phyloP scores from a whole-genome alignment of 805 yeast genomes.

The Metschnikowia anglica region DNA sequence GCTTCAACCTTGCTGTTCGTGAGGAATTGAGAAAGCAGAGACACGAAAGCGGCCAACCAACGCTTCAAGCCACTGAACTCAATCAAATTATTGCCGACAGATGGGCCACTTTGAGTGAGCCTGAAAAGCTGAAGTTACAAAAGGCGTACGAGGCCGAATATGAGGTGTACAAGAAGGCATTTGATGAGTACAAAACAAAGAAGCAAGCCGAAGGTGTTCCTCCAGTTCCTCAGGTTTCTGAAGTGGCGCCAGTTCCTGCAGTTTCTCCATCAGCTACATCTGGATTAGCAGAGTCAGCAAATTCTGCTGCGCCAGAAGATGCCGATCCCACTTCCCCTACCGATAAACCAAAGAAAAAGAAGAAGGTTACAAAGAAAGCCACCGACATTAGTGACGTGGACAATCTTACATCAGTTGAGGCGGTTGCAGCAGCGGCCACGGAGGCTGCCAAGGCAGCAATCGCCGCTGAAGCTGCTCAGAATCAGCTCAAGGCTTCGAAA shows the following conservation, averaged over 20 bases:
- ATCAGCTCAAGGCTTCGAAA: constrained; percentile 17
- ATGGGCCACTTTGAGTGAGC: constrained; percentile 74
- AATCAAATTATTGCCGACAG: constrained; percentile 74
- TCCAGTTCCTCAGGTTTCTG: not conserved
- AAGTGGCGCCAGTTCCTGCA: not conserved
- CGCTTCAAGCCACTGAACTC: constrained; percentile 72
- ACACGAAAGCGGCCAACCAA: constrained; percentile 52
- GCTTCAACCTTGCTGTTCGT: constrained; percentile 71
- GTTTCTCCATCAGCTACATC: not conserved
- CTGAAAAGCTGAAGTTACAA: constrained; percentile 70
- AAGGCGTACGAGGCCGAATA: constrained; percentile 51
- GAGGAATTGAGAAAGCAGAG: constrained; percentile 70
- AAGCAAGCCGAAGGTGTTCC: constrained; percentile 19
- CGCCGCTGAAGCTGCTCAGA: constrained; percentile 3
- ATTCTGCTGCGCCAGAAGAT: constrained; percentile 1
- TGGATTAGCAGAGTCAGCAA: not conserved
- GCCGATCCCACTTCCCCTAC: no score
- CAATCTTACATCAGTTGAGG: not conserved
- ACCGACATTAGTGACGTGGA: constrained; percentile 3
- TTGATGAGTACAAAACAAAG: constrained; percentile 36
- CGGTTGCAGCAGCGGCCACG: constrained; percentile 6
- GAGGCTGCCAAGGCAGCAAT: constrained; percentile 10
- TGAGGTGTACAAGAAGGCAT: constrained; percentile 32
- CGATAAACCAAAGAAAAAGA: constrained; percentile 16
- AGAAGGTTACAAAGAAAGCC: constrained; percentile 16